Evolutionary conservation across 331 rosid species (phyloP), one percentile per base, ranked within the genome.

Genomic region (Spiraea crenata): DNA sequence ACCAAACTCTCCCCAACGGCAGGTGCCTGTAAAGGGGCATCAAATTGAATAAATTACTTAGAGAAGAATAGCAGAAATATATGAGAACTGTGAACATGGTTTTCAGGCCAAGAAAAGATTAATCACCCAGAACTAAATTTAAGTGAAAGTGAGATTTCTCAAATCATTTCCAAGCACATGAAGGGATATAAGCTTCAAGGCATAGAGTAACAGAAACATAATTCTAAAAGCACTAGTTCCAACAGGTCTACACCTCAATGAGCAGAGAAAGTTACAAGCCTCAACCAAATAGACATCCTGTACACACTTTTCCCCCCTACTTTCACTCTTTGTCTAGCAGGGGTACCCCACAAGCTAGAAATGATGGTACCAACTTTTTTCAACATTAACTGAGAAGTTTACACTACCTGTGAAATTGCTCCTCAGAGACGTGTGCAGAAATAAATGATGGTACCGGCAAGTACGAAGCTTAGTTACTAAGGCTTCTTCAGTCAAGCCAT

Each of bases 401-500:
- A 54, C 72, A 79, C 6, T 59, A 93, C 98, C 98, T 82, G 96
- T 74, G 75, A 86, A 85, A 76, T 80, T 88, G 62, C 74, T 81
- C 77, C 85, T 84, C 81, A 93, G 78, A 64, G 98, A 93, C 31
- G 85, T 69, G 65, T 93, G 98, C 79, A 93, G 77, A 72, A 85
- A 90, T 74, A 93, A 82, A 83, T 90, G 92, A 80, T 93, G 97
- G 74, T 85, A 87, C 20, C 69, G 97, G 77, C 98, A 81, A 64
- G 97, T 93, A 57, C 97, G 98, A 76, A 93, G 92, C 85, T 88
- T 90, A 65, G 97, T 71, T 67, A 93, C 93, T 60, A 85, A 78
- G 69, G 98, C 98, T 69, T 90, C 97, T 78, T 93, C 97, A 66
- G 98, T 90, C 89, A 93, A 85, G 71, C 97, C 89, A 73, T 93